A percentile compares a stretch with the other conserved stretches of the same genome.
These are phyloP conservation scores for Mrakia gelida DNA, from an alignment of 768 basidiomycete species.

Conservation along the genomic window DNA sequence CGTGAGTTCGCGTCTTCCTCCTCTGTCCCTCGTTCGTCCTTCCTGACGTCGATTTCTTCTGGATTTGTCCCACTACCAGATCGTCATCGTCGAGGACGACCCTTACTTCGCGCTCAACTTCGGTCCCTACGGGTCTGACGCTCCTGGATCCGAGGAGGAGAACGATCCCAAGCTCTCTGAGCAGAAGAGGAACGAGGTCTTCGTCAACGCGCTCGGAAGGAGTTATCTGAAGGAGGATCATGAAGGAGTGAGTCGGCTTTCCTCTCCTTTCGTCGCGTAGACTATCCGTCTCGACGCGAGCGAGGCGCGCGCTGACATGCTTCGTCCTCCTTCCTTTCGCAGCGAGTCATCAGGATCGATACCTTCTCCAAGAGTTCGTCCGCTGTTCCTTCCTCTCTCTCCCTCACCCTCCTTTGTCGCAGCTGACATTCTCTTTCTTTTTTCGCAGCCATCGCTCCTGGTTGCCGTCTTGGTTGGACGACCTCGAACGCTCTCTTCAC, in stretches of 20 bases:
- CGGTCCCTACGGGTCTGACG: slow-evolving; percentile 12
- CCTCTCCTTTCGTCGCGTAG: background rate
- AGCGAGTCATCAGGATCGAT: slow-evolving; percentile 32
- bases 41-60: background rate
- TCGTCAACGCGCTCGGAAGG: slow-evolving; percentile 10
- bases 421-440: background rate
- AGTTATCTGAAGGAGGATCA: slow-evolving; percentile 28
- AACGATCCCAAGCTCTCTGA: slow-evolving; percentile 26
- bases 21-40: background rate
- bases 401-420: no score
- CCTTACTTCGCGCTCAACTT: slow-evolving; percentile 32
- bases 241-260: slow-evolving; percentile 19
- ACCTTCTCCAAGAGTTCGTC: slow-evolving; percentile 31
- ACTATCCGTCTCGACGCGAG: background rate
- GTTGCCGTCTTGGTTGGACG: slow-evolving; percentile 56
- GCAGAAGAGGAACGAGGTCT: slow-evolving; percentile 23
- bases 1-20: background rate
- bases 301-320: background rate
- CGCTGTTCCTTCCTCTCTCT: background rate
- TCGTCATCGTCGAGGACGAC: slow-evolving; percentile 30
- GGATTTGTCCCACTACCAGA: no score
- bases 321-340: background rate
- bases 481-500: slow-evolving; percentile 50
- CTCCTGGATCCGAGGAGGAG: slow-evolving; percentile 26
- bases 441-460: slow-evolving; percentile 47